Base-by-base conservation (phyloP, 2,329 filamentous ascomycete species). In the Decorospora gaudefroyi region DNA sequence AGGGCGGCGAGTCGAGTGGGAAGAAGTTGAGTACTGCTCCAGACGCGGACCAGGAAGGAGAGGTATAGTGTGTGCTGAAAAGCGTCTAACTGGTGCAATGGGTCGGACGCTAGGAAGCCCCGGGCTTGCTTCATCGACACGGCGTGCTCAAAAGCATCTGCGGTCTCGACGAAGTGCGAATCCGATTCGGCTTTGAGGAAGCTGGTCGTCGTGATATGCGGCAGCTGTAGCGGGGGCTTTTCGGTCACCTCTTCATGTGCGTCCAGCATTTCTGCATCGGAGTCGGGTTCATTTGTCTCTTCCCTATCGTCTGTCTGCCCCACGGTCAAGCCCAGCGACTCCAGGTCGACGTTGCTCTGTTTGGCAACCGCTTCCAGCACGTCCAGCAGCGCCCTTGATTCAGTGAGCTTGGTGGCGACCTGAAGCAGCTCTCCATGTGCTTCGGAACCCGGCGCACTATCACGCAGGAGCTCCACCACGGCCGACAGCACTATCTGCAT, bases 1-100 rank as follows among this genome's bases (percentile, higher is more conserved):
- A 96, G 71, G 8, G 90, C 88, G 6, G 84, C 79, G 41, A 80
- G 78, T 51, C 88, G 83, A 3, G 84, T 85, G 31, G 87, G 73
- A 2, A 82, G 82, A 5, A 88, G 85, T 61, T 85, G 85, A 1
- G 83, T 77, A 0, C 87, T 84, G 45, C 81, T 87, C 82, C 88
- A 90, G 11, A 90, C 80, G 40, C 85, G 80, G 44, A 86, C 77
- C 54, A 92, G 85, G 67, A 95, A 92, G 11, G 83, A 86, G 43
- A 90, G 74, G 59, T 86, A 90, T 15, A 87, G 81, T 26, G 83
- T 80, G 23, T 82, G 78, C 33, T 81, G 78, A 22, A 80, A 71
- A 1, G 82, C 84, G 4, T 74, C 67, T 17, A 77, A 69, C 22
- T 76, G 78, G 37, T 77, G 74, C 8, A 90, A 70, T 31, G 82